phyloP scores from a whole-genome alignment of 345 rosid species.

The Brassica incana region DNA sequence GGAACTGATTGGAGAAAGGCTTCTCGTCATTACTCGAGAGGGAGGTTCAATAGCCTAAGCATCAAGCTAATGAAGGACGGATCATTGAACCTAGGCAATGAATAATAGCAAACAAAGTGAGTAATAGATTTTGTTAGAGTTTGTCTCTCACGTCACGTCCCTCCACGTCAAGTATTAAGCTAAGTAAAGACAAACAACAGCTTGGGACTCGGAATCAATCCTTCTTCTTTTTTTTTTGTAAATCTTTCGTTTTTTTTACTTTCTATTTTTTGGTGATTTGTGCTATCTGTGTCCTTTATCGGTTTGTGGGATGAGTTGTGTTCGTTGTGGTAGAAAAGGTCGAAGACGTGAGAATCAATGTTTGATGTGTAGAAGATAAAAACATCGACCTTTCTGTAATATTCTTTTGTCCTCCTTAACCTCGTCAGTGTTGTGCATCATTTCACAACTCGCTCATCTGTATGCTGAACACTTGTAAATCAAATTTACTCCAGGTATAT shows the following conservation, averaged over 20 bases:
- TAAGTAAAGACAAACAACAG: not conserved
- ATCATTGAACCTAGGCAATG: conserved; percentile 80
- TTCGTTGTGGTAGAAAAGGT: conserved; percentile 32
- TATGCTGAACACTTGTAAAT: not conserved
- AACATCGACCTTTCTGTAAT: conserved; percentile 22
- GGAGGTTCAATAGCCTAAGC: conserved; percentile 98
- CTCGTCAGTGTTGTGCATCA: not conserved
- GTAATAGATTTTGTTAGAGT: conserved; percentile 28
- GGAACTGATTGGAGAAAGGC: conserved; percentile 99
- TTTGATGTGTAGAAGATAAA: conserved; percentile 36
- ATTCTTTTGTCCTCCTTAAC: conserved; percentile 18
- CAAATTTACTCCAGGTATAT: not conserved
- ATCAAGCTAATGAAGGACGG: conserved; percentile 97
- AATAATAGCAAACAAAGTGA: conserved; percentile 35
- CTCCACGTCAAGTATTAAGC: conserved; percentile 18
- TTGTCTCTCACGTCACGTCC: conserved; percentile 17
- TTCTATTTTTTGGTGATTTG: conserved; percentile 19
- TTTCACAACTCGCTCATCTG: not conserved
- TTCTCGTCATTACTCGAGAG: conserved; percentile 98
- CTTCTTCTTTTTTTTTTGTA: conserved; percentile 25
- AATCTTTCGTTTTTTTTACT: conserved; percentile 22
- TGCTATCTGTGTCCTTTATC: conserved; percentile 23
- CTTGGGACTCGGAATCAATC: conserved; percentile 16
- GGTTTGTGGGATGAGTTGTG: conserved; percentile 33
- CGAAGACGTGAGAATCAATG: conserved; percentile 30